Evolutionary conservation across 192 early-diverging fungal genomes (phyloP), one percentile per base, ranked within the genome.

Genomic region (Backusella tuberculispora): DNA sequence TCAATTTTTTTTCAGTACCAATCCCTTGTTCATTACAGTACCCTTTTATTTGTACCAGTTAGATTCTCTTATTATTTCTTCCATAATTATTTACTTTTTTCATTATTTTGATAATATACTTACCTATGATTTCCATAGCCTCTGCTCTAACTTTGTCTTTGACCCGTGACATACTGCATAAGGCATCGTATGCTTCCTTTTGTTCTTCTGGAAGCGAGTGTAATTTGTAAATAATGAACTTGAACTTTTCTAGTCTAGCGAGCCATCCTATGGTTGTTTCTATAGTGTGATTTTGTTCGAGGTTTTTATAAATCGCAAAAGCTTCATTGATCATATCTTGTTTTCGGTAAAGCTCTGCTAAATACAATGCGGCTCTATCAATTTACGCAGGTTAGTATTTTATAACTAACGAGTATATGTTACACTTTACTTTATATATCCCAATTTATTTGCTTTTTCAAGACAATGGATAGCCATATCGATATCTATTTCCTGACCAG

Each of bases 401-500:
- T 60, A 60, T 50, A 2, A 53, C 24, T 29, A 60, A 42, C n/a
- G 7, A 8, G 40, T 7, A 24, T 48, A 47, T 19, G 44, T 3
- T 3, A 50, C 5, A 38, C 65, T 56, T 75, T 71, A 81, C 76
- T 70, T 78, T 45, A 63, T 19, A 53, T 77, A 73, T 26, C 80
- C 76, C n/a, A 72, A 45, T 44, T 53, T 26, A 37, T 72, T 63
- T n/a, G 82, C 76, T 56, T 78, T 78, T 24, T 67, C 67, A n/a
- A 70, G 72, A 45, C 76, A 76, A 4, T 60, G 69, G 29, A 83
- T 40, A 47, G 78, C 66, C 29, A 68, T 74, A 21, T 75, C 76
- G 14, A 76, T n/a, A 48, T 85, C 66, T n/a, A 60, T 26, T 24
- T 74, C 40, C 8, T 40, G 43, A 19, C 83, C 86, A 37, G 48